phyloP scores from a whole-genome alignment of 2,329 filamentous ascomycete genomes.

The Colletotrichum godetiae region DNA sequence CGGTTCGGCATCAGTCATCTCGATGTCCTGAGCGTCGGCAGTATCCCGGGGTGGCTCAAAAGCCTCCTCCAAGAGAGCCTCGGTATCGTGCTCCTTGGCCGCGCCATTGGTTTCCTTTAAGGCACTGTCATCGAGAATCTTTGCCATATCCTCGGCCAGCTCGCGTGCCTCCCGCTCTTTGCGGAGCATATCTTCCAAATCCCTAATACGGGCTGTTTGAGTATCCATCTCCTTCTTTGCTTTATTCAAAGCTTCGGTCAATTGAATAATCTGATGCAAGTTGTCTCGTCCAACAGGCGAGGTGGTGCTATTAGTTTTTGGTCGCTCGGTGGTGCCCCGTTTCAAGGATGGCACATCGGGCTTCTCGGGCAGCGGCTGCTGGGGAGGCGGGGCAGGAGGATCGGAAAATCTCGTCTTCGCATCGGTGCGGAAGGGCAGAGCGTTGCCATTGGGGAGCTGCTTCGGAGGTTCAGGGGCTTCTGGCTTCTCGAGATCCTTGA shows the following conservation, averaged over 20 bases:
- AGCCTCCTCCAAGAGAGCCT: constrained; percentile 56
- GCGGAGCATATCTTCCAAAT: constrained; percentile 81
- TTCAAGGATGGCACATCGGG: constrained; percentile 83
- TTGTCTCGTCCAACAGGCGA: constrained; percentile 69
- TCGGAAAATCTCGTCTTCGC: constrained; percentile 89
- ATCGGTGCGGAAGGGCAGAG: constrained; percentile 73
- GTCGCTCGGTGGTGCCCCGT: constrained; percentile 79
- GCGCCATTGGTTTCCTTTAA: constrained; percentile 51
- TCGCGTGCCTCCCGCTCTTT: constrained; percentile 86
- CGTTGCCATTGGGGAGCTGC: constrained; percentile 62
- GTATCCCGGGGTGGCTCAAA: constrained; percentile 57
- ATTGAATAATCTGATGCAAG: constrained; percentile 79
- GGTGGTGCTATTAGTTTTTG: constrained; percentile 64
- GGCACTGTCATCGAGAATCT: constrained; percentile 71
- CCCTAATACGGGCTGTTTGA: constrained; percentile 83
- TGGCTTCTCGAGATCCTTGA: constrained; percentile 68
- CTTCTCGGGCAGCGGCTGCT: constrained; percentile 93
- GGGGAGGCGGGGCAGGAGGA: constrained; percentile 91
- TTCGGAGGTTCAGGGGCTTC: constrained; percentile 61
- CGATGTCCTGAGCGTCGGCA: constrained; percentile 39
- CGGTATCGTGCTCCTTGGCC: constrained; percentile 48
- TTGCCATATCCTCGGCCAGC: constrained; percentile 84
- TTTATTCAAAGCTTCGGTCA: constrained; percentile 85
- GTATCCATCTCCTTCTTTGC: constrained; percentile 88
- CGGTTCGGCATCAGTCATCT: constrained; percentile 37